Evolutionary conservation across 805 yeast genomes (phyloP), one percentile per base, ranked within the genome.

Genomic region (Candida dendrica): DNA sequence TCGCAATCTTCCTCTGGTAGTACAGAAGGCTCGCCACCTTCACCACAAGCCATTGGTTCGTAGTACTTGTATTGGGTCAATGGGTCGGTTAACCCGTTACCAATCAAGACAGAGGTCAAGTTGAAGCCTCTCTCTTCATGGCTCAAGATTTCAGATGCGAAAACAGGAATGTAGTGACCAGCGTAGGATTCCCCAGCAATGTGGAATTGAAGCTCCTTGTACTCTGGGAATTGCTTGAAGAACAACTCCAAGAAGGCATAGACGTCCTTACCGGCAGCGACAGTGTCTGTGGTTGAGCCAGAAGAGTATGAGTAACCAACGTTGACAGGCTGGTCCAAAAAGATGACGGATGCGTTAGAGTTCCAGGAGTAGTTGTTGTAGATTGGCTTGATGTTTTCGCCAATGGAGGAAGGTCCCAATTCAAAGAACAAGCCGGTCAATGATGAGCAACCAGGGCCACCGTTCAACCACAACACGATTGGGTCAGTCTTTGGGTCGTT

Each of bases 391-490:
- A 80, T 59, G 22, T 82, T 75, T 34, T 75, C 61, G 44, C 70
- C 74, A 47, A 87, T 79, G 18, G 80, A 70, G 2, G 95, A 72
- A 14, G 95, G 91, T 24, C 96, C 95, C 53, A 87, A 72, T 60
- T 88, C 96, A 59, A 86, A 85, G 59, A 87, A 83, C 50, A 85
- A 72, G 1, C 95, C 95, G 13, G 95, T 85, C 65, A 86, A 65
- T 10, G 95, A 85, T 14, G 95, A 84, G 65, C 96, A 88, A 4
- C 96, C 96, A 36, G 96, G 96, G 15, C 96, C 96, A 52, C 96
- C 96, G 59, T 88, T 88, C 58, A 88, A 72, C 95, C 96, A 89
- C 51, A 91, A 70, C 39, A 89, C 75, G 34, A 87, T 71, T 1
- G 96, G 96, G 63, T 87, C 96, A 46, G 72, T 84, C 48, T 66